A percentile compares a stretch with the other conserved stretches of the same genome.
Evolutionary conservation across 768 basidiomycete genomes (phyloP).

Genomic region (Leucocoprinus birnbaumii): DNA sequence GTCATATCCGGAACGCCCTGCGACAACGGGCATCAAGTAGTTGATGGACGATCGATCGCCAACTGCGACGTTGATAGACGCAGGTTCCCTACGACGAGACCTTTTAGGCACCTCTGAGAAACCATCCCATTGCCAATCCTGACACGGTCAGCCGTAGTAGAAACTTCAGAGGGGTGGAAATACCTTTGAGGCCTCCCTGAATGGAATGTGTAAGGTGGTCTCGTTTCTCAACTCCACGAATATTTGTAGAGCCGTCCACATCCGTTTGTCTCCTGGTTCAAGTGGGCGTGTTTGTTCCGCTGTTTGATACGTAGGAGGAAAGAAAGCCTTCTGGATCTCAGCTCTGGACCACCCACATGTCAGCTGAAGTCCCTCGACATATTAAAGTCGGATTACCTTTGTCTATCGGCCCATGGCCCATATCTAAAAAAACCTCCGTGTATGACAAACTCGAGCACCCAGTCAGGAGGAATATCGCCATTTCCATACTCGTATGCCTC

Average conservation of each 20-base stretch:
- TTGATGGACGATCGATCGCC: slow-evolving; percentile 84
- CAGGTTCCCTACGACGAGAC: slow-evolving; percentile 57
- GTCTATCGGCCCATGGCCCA: slow-evolving; percentile 96
- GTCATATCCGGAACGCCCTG: slow-evolving; percentile 71
- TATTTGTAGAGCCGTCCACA: slow-evolving; percentile 79
- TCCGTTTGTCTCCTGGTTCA: slow-evolving; percentile 75
- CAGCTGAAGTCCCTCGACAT: background rate
- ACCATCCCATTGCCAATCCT: slow-evolving; percentile 94
- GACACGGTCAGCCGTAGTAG: background rate
- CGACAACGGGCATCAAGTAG: slow-evolving; percentile 82
- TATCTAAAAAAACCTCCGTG: slow-evolving; percentile 75
- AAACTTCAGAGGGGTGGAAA: background rate
- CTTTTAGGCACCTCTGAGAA: slow-evolving; percentile 41
- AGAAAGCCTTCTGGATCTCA: slow-evolving; percentile 78
- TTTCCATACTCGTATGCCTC: slow-evolving; percentile 50
- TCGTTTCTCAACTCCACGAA: slow-evolving; percentile 79
- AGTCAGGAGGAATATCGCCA: slow-evolving; percentile 85
- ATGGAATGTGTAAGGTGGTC: slow-evolving; percentile 81
- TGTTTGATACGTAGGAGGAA: slow-evolving; percentile 77
- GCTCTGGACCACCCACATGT: slow-evolving; percentile 37
- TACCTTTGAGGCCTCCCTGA: slow-evolving; percentile 89
- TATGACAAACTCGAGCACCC: slow-evolving; percentile 88
- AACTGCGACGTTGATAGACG: slow-evolving; percentile 69
- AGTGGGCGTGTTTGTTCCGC: slow-evolving; percentile 51
- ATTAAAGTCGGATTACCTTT: slow-evolving; percentile 48